phyloP scores from a whole-genome alignment of 176 grass and related monocot genomes.

The Rhynchospora tenuis region DNA sequence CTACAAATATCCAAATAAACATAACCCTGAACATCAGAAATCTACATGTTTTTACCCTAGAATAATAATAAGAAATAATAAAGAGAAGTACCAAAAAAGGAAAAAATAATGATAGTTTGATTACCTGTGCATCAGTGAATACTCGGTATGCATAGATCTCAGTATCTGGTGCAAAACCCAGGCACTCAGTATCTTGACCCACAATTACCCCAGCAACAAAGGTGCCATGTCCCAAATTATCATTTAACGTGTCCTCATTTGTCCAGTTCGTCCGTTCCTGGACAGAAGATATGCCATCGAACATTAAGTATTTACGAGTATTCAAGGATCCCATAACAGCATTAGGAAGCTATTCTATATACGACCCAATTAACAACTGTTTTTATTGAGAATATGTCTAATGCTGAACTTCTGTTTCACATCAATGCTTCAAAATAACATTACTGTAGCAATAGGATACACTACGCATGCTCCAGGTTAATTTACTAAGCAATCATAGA shows the following conservation, averaged over 20 bases:
- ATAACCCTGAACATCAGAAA: neutral
- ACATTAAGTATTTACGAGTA: neutral
- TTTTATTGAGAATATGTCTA: neutral
- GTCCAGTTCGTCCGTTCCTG: constrained; percentile 99
- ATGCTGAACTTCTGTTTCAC: neutral
- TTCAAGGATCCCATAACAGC: constrained; percentile 22
- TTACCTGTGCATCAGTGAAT: constrained; percentile 99
- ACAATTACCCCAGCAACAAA: constrained; percentile 98
- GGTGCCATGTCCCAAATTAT: constrained; percentile 94
- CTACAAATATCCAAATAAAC: neutral
- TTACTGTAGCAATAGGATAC: neutral
- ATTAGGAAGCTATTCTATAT: constrained; percentile 3
- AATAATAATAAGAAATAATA: neutral
- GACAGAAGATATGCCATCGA: constrained; percentile 29
- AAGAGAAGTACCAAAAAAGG: neutral
- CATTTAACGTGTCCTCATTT: constrained; percentile 97
- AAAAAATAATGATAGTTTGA: constrained; percentile 7
- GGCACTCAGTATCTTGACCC: constrained; percentile 91
- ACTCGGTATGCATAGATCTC: constrained; percentile 98
- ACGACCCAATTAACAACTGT: neutral
- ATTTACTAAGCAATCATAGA: neutral
- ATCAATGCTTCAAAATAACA: neutral
- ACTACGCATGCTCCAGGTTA: neutral
- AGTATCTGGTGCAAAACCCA: constrained; percentile 90
- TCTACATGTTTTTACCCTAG: neutral